Conservation (phyloP, 1,284 basidiomycete species). For the Cutaneotrichosporon curvatum region DNA sequence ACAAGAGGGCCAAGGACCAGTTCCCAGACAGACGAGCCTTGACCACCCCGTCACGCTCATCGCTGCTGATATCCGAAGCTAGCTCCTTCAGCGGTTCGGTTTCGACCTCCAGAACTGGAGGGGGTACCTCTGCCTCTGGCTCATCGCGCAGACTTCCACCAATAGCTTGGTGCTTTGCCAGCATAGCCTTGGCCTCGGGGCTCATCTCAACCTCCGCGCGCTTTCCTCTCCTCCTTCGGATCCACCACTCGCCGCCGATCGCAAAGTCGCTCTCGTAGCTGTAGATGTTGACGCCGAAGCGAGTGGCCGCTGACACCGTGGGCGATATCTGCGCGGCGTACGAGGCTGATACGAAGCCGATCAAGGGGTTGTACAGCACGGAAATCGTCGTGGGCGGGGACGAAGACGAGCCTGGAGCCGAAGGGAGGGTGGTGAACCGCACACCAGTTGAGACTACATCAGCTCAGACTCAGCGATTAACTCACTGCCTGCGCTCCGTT, state of each 20-base stretch:
- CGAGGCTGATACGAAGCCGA: constrained; percentile 85
- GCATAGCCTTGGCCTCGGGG: constrained; percentile 4
- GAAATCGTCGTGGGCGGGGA: constrained; percentile 83
- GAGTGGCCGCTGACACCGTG: constrained; percentile 78
- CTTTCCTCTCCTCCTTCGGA: constrained; percentile 49
- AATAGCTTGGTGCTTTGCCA: constrained; percentile 8
- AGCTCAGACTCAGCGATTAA: constrained; percentile 14
- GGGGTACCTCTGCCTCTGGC: constrained; percentile 1
- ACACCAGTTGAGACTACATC: constrained; percentile 78
- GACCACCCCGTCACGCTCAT: constrained; percentile 60
- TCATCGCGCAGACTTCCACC: constrained; percentile 13
- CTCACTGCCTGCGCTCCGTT: constrained; percentile 84
- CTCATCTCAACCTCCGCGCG: constrained; percentile 12
- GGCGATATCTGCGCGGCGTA: constrained; percentile 82
- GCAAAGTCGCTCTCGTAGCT: constrained; percentile 95
- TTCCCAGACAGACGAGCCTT: constrained; percentile 84
- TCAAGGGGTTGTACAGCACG: constrained; percentile 90
- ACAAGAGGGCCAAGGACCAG: constrained; percentile 79
- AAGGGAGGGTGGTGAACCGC: constrained; percentile 60
- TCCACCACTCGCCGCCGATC: constrained; percentile 91
- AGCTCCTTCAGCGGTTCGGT: not conserved
- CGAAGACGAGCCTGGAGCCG: constrained; percentile 21
- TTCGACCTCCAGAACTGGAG: not conserved
- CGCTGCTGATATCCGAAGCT: not conserved
- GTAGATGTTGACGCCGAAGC: constrained; percentile 95